phyloP scores from a whole-genome alignment of 768 basidiomycete species.

The Collybiopsis confluens region DNA sequence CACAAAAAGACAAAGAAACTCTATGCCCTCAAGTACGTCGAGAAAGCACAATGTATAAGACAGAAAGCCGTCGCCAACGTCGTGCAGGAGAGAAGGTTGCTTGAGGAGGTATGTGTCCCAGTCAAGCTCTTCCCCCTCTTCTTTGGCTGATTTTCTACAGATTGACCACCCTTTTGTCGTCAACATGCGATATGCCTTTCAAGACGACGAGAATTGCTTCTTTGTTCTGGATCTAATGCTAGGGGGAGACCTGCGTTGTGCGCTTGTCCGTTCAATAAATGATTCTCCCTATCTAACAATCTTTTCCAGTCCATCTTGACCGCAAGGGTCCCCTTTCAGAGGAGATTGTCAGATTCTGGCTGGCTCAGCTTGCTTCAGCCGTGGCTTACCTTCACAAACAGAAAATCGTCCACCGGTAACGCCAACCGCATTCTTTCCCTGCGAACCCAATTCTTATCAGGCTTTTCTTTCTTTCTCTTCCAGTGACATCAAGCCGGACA shows the following conservation, averaged over 20 bases:
- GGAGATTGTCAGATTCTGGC: conserved; percentile 78
- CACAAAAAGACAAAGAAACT: conserved; percentile 91
- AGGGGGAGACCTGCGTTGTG: conserved; percentile 90
- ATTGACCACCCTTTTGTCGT: conserved; percentile 88
- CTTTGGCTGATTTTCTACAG: conserved; percentile 29
- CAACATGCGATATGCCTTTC: conserved; percentile 92
- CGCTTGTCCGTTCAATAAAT: conserved; percentile 25
- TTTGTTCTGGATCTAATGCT: conserved; percentile 97
- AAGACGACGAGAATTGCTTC: conserved; percentile 97
- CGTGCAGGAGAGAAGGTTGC: conserved; percentile 86
- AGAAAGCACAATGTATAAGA: conserved; percentile 87
- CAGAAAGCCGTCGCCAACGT: conserved; percentile 91
- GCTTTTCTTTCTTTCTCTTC: conserved; percentile 4
- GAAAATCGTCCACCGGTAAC: conserved; percentile 91
- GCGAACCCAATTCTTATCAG: no score
- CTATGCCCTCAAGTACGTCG: conserved; percentile 97
- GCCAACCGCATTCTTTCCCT: conserved; percentile 7
- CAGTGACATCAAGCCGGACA: conserved; percentile 96
- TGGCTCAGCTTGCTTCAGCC: conserved; percentile 81
- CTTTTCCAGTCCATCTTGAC: conserved; percentile 76
- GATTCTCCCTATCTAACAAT: conserved; percentile 1
- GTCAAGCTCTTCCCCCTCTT: background rate
- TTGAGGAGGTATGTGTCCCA: conserved; percentile 72
- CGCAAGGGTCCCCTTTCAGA: conserved; percentile 64
- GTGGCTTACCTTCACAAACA: conserved; percentile 88